Base-by-base conservation (phyloP, 371 early-diverging fungal genomes). In the Apophysomyces sp. region DNA sequence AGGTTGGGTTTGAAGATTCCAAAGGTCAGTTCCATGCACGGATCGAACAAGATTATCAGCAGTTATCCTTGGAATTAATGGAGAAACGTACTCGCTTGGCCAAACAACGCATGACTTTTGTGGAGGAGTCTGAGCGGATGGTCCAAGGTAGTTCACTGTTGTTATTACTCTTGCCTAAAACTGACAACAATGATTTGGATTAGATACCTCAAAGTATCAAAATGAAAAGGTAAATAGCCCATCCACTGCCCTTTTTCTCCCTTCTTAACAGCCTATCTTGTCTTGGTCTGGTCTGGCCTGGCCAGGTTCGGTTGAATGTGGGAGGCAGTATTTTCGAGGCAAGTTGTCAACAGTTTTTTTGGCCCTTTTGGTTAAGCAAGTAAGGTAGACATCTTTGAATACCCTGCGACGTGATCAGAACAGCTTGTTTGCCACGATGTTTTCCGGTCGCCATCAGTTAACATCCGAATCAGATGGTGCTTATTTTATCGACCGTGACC, bases 401-500 rank as follows among this genome's bases (percentile, higher is more conserved):
- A 78, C 78, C 40, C 60, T 78, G 3, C 52, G 65, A 39, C 63
- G 73, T 57, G 78, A 75, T 52, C 60, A 61, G 39, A 52, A 61
- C 21, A 73, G 76, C 39, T 53, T 78, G 53, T 65, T 78, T 53
- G 78, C 78, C 15, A 66, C 68, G 27, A 78, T 78, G 78, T 75
- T 78, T 52, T 78, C 78, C 9, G 75, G 76, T 11, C 68, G 72
- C 28, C 76, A 78, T 65, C 34, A 36, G 2, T 32, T 76, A 31
- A 65, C 55, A 18, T 54, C 68, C 8, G 78, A 76, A 52, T 26
- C 64, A 24, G 78, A 78, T 59, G 74, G 69, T 40, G 71, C 77
- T n/a, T 77, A 71, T 44, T 77, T 77, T 59, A 71, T 77, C 27
- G 77, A 77, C 41, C 68, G 75, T 53, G 71, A 78, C 63, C 75